Percentiles rank a stretch among this genome's conserved stretches.
phyloP scores from a whole-genome alignment of 306 rosid genomes.

The Cicer chorassanicum region DNA sequence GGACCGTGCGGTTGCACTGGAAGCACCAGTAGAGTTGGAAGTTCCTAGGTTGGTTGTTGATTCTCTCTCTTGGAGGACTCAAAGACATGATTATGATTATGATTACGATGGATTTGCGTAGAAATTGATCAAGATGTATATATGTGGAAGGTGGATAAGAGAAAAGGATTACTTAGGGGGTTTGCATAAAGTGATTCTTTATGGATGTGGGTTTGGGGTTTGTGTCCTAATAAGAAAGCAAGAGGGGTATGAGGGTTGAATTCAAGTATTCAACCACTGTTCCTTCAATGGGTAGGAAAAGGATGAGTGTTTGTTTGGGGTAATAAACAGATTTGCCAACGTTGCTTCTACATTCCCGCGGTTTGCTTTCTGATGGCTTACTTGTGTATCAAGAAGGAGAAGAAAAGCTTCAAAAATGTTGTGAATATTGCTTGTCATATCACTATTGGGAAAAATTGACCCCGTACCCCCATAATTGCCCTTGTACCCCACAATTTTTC shows the following conservation, averaged over 20 bases:
- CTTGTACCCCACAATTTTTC: too few relatives aligned
- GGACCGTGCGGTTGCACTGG: constrained; percentile 65
- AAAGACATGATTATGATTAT: constrained; percentile 57
- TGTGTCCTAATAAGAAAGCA: constrained; percentile 32
- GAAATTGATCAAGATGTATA: constrained; percentile 4
- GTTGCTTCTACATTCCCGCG: background rate
- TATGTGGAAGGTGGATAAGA: background rate
- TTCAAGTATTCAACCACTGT: constrained; percentile 23
- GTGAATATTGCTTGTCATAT: background rate
- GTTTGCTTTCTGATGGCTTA: background rate
- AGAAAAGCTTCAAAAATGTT: background rate
- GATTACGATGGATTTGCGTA: background rate
- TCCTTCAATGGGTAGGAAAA: constrained; percentile 56
- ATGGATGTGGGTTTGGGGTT: constrained; percentile 3
- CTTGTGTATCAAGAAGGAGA: background rate
- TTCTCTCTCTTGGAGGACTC: constrained; percentile 59
- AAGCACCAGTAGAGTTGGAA: constrained; percentile 77
- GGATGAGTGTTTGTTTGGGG: constrained; percentile 50
- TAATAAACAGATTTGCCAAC: constrained; percentile 13
- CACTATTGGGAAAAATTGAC: too few relatives aligned
- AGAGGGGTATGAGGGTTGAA: background rate
- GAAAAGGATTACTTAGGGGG: constrained; percentile 59
- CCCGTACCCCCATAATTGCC: too few relatives aligned
- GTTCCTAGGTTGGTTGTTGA: constrained; percentile 37
- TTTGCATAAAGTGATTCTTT: constrained; percentile 54